Evolutionary conservation across 495 filamentous ascomycete species (phyloP), one percentile per base, ranked within the genome.

Genomic region (Coniosporium apollinis): DNA sequence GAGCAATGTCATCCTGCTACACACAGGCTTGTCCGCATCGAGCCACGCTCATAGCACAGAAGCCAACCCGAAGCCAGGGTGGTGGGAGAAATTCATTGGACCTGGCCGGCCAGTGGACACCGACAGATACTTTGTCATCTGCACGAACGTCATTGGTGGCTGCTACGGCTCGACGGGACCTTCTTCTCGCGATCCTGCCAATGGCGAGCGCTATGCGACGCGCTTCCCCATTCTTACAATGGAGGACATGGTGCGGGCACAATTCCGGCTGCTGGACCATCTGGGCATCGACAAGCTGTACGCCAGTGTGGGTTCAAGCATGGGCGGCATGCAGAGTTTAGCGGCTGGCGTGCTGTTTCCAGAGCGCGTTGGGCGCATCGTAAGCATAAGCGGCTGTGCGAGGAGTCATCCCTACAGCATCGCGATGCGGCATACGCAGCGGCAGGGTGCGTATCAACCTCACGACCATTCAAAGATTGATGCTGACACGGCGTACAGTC

Each of bases 41-140:
- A 94, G 85, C 35, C 89, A 99, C 57, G 89, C 89, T 2, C 84
- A 87, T 44, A 94, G 84, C 28, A 96, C 87, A 16, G 61, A 65
- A 22, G 64, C 59, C 10, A 99, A 96, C 53, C 70, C 80, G 0
- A 80, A 92, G 54, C 75, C 81, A 0, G 89, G 89, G 0, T 99
- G 89, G 89, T 99, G 89, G 89, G 91, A 99, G 61, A 92, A 81
- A 54, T 99, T 99, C 55, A 94, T 99, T 44, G 89, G 89, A 0
- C 81, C 91, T 0, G 85, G 82, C 0, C 65, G 67, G 20, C 75
- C 84, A 15, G 55, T 99, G 5, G 82, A 99, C 55, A 99, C 91
- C 2, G 55, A 87, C 48, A 87, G 82, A 49, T 93, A 91, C 59
- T 79, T 78, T 51, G 58, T 99, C 32, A 83, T 99, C 42, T 99